Base-by-base conservation (phyloP, 2,329 filamentous ascomycete species). In the Venturia carpophila region DNA sequence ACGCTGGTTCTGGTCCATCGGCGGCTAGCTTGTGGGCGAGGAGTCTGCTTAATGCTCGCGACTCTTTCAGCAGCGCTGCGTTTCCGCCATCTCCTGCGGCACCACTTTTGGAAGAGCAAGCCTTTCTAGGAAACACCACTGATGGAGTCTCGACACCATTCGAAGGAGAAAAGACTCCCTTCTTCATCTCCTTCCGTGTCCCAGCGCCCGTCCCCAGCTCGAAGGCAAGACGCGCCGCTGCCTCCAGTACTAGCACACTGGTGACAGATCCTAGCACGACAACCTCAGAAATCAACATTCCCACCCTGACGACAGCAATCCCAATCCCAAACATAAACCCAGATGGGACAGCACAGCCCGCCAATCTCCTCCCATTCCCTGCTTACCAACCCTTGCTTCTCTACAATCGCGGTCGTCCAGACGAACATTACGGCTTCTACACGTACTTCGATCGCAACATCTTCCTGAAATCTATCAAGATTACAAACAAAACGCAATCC, bases 351-450 rank as follows among this genome's bases (percentile, higher is more conserved):
- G 88, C 90, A 0, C 85, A 86, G 1, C 79, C 88, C 0, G 90
- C 90, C 2, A 83, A 83, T 11, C 79, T 97, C 68, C 84, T 94
- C 58, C 90, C 92, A 0, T 79, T 83, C 9, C 84, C 89, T 0
- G 77, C 80, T 0, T 77, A 79, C 67, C 94, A 97, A 71, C 93
- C 91, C 0, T 80, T 97, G 15, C 85, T 90, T 1, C 83, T 97
- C 0, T 97, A 87, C 74, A 91, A 97, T 74, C 89, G 92, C 24
- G 92, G 89, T 21, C 80, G 89, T 37, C 78, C 83, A 1, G 88
- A 87, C 0, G 93, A 97, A 74, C 91, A 96, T 76, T 97, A 95
- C 75, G 91, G 91, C 2, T 97, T 97, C 77, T 97, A 96, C 78
- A 90, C 84, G 0, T 95, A 96, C 79, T 97, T 90, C 75, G 87